A percentile compares a stretch with the other conserved stretches of the same genome.
Conservation (phyloP, 805 yeast genomes). For the Cyberlindnera xishuangbannaensis region DNA sequence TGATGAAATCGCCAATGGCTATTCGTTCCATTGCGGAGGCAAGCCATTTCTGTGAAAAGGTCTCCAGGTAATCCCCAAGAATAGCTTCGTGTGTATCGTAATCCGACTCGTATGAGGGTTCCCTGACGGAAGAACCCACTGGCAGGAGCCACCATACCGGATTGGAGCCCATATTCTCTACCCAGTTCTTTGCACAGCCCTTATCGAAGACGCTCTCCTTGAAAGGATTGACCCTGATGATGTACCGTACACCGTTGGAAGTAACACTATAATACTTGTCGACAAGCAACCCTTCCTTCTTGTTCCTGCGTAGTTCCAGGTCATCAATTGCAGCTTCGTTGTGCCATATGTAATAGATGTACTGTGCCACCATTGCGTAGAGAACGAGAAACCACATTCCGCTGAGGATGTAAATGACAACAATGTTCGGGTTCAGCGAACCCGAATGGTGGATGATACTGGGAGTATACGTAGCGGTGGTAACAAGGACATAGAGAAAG, state of each 20-base stretch:
- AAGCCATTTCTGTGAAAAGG: conserved; percentile 17
- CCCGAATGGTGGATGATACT: conserved; percentile 11
- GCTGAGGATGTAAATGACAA: conserved; percentile 39
- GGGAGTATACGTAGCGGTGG: conserved; percentile 30
- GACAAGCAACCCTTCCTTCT: conserved; percentile 16
- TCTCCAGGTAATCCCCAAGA: conserved; percentile 27
- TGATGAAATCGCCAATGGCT: conserved; percentile 22
- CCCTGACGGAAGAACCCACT: conserved; percentile 12
- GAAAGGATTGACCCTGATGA: conserved; percentile 28
- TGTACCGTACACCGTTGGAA: conserved; percentile 34
- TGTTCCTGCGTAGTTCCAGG: conserved; percentile 32
- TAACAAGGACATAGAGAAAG: conserved; percentile 35
- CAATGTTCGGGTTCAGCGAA: conserved; percentile 40
- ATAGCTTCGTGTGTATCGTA: conserved; percentile 11
- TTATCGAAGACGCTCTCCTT: conserved; percentile 18
- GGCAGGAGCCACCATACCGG: conserved; percentile 28
- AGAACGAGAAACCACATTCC: conserved; percentile 43
- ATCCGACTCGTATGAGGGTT: conserved; percentile 3
- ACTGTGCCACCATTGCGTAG: conserved; percentile 35
- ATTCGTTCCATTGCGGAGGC: conserved; percentile 21
- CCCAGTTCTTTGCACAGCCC: conserved; percentile 22
- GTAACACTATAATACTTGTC: conserved; percentile 25
- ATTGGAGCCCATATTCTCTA: conserved; percentile 26
- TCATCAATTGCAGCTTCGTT: conserved; percentile 62
- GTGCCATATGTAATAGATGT: conserved; percentile 36